Evolutionary conservation across 1,284 basidiomycete species (phyloP).

Genomic region (Malassezia restricta): DNA sequence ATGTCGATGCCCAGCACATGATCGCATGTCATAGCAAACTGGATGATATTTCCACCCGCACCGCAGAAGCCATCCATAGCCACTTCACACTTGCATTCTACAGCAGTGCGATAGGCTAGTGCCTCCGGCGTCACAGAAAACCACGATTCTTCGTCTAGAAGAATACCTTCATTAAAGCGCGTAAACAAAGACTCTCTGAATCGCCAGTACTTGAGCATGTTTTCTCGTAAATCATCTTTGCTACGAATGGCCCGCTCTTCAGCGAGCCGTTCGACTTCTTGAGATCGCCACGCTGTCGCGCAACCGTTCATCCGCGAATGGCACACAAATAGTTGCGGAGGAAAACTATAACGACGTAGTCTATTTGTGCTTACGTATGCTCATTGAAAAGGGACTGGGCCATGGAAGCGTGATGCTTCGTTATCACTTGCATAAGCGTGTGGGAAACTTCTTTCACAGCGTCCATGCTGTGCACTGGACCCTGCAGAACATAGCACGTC

Average conservation of each 20-base stretch:
- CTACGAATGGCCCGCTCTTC: slow-evolving; percentile 1
- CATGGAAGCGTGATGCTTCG: neutral
- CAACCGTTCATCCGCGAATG: neutral
- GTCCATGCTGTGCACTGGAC: neutral
- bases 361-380: neutral
- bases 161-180: slow-evolving; percentile 26
- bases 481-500: slow-evolving; percentile 12
- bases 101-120: slow-evolving; percentile 80
- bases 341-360: neutral
- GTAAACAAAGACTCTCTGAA: slow-evolving; percentile 30
- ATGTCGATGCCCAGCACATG: slow-evolving; percentile 83
- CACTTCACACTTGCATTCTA: slow-evolving; percentile 55
- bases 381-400: slow-evolving; percentile 8
- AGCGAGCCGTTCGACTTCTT: neutral
- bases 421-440: neutral
- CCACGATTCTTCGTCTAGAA: slow-evolving; percentile 78
- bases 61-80: slow-evolving; percentile 91
- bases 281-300: neutral
- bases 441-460: neutral
- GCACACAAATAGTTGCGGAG: neutral
- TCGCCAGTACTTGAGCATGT: slow-evolving; percentile 27
- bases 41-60: slow-evolving; percentile 92
- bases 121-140: slow-evolving; percentile 89
- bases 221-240: slow-evolving; percentile 10
- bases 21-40: slow-evolving; percentile 88